These are phyloP conservation scores for Tremella mesenterica DNA, from an alignment of 768 basidiomycete species.

Conservation along the genomic window DNA sequence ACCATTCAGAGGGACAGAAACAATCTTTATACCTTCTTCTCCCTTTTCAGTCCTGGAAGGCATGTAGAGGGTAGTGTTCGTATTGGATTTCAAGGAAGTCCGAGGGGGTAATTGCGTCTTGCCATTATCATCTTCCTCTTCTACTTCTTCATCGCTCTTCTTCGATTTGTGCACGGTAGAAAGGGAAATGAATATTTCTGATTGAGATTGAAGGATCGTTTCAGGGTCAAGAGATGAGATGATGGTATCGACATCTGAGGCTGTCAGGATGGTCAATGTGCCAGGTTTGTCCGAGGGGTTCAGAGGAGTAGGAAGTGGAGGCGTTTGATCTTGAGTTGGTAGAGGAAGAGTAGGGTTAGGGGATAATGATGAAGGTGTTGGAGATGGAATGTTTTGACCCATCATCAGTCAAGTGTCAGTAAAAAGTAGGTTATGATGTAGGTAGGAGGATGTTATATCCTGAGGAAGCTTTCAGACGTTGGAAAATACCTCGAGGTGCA, in stretches of 20 bases:
- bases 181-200: conserved; percentile 53
- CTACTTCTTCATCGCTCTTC: too few relatives aligned
- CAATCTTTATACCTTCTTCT: conserved; percentile 66
- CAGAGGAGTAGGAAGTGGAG: neutral
- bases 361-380: too few relatives aligned
- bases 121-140: neutral
- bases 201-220: conserved; percentile 54
- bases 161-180: too few relatives aligned
- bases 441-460: too few relatives aligned
- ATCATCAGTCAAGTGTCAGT: too few relatives aligned
- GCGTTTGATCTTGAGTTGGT: too few relatives aligned
- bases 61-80: conserved; percentile 71
- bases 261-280: conserved; percentile 51
- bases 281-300: neutral
- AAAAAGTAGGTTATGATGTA: too few relatives aligned
- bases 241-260: conserved; percentile 53
- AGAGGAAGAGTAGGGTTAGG: too few relatives aligned
- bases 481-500: too few relatives aligned
- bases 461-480: too few relatives aligned
- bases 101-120: conserved; percentile 53
- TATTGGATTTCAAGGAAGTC: conserved; percentile 50
- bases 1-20: conserved; percentile 57
- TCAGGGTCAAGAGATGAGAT: conserved; percentile 48
- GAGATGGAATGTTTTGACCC: too few relatives aligned
- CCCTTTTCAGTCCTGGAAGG: conserved; percentile 55